Conservation (phyloP, 1,284 basidiomycete genomes). For the Leccinum laetum region DNA sequence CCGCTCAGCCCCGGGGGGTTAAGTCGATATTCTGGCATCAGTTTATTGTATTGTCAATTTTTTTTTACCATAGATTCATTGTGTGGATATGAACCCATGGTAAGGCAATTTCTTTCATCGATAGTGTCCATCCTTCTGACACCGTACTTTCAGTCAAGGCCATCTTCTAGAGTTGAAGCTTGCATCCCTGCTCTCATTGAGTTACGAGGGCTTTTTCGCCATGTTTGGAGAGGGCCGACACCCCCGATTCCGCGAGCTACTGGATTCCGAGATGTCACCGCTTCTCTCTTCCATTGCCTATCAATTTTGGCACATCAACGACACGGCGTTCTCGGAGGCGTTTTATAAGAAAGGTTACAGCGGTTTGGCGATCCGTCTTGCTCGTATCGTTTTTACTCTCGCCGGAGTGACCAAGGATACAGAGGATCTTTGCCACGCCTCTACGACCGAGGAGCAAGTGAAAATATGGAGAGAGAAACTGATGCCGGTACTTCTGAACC, state of each 20-base stretch:
- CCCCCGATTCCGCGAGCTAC: slow-evolving; percentile 59
- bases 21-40: slow-evolving; percentile 10
- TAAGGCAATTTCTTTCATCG: slow-evolving; percentile 19
- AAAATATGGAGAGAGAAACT: slow-evolving; percentile 64
- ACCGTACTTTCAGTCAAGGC: slow-evolving; percentile 53
- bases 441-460: slow-evolving; percentile 62
- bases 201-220: slow-evolving; percentile 70
- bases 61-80: slow-evolving; percentile 57
- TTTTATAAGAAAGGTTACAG: slow-evolving; percentile 81
- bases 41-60: neutral
- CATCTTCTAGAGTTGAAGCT: slow-evolving; percentile 83
- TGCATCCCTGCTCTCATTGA: slow-evolving; percentile 62
- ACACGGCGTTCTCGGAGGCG: slow-evolving; percentile 58
- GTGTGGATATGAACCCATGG: slow-evolving; percentile 73
- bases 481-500: slow-evolving; percentile 68
- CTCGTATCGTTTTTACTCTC: slow-evolving; percentile 59
- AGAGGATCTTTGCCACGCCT: slow-evolving; percentile 54
- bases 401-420: slow-evolving; percentile 62
- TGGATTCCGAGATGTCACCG: slow-evolving; percentile 71
- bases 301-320: slow-evolving; percentile 78
- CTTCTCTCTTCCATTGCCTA: slow-evolving; percentile 75
- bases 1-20: slow-evolving; percentile 57
- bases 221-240: slow-evolving; percentile 75
- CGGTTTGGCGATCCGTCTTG: slow-evolving; percentile 70
- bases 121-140: slow-evolving; percentile 9